Evolutionary conservation across 768 basidiomycete species (phyloP).

Genomic region (Mycena amicta): DNA sequence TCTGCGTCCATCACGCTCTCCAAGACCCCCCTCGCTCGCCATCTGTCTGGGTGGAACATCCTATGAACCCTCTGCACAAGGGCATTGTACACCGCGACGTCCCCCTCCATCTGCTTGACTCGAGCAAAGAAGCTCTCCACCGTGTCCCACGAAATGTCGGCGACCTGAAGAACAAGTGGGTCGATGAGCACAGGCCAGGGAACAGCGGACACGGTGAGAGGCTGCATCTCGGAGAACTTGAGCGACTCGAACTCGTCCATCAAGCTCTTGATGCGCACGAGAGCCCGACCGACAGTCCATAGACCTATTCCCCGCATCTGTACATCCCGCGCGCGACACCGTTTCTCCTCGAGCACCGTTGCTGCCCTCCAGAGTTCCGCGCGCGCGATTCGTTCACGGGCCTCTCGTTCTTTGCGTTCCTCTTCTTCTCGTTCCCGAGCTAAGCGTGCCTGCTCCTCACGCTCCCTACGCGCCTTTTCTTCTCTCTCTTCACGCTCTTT

Average conservation of each 20-base stretch:
- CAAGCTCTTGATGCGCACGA: constrained; percentile 11
- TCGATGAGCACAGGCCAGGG: constrained; percentile 25
- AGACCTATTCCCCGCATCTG: not conserved
- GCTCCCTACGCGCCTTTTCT: not conserved
- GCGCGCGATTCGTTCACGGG: not conserved
- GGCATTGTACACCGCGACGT: constrained; percentile 44
- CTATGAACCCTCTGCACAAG: constrained; percentile 57
- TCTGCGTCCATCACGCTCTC: constrained; percentile 45
- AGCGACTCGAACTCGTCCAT: constrained; percentile 22
- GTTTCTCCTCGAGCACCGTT: constrained; percentile 5
- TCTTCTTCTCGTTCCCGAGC: constrained; percentile 5
- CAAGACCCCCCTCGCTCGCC: constrained; percentile 54
- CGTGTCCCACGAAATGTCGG: constrained; percentile 54
- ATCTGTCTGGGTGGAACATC: constrained; percentile 62
- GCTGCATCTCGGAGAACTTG: constrained; percentile 27
- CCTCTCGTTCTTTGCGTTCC: not conserved
- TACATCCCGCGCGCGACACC: constrained; percentile 7
- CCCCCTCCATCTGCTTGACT: constrained; percentile 38
- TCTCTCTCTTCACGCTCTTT: constrained; percentile 2
- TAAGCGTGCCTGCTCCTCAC: constrained; percentile 2
- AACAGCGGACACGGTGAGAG: constrained; percentile 20
- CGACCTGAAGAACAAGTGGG: constrained; percentile 35
- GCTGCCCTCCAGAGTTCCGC: not conserved
- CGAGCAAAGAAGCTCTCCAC: constrained; percentile 57
- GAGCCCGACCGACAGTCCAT: constrained; percentile 13